Base-by-base conservation (phyloP, 75 land plant species). In the Larix kaempferi region DNA sequence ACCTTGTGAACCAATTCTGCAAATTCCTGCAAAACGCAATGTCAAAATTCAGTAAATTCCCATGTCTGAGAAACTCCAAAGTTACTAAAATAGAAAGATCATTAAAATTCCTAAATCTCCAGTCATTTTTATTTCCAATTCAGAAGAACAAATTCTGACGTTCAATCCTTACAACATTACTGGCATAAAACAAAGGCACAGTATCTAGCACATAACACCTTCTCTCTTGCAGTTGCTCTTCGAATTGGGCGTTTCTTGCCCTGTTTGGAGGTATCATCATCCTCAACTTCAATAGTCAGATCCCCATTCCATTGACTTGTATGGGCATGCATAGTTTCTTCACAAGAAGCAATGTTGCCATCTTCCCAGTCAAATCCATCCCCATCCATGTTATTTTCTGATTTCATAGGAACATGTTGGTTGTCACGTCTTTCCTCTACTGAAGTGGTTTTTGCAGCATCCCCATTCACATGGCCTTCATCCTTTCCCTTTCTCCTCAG, bases 1-100 rank as follows among this genome's bases (percentile, higher is more conserved):
- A 86, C 89, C 87, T 92, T 97, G 71, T 97, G 99, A 33, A 97
- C 95, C 57, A 88, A 86, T 77, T 92, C 95, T 39, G 98, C 92
- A 74, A 91, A 78, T 81, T 93, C 95, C 99, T 97, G 85, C 59
- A 65, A 33, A 54, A 33, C 35, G 78, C 29, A n/a, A 26, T 41
- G 23, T 65, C 49, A 73, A 54, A 49, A 67, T 23, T 72, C 56
- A 57, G 56, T 10, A 49, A 60, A 72, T 59, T 56, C 17, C 56
- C 26, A 29, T 33, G 25, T 44, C 37, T 73, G 56, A 19, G 49
- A 39, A 35, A 25, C 74, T 21, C 35, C 39, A 26, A 21, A 59
- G 21, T 44, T 35, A 49, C 55, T 44, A 10, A 58, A 44, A 8
- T 33, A 39, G 37, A 14, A 26, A 71, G 29, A 41, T 67, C 58